A percentile compares a stretch with the other conserved stretches of the same genome.
These are phyloP conservation scores for Nakazawaea ernobii DNA, from an alignment of 805 yeast genomes.

Conservation along the genomic window DNA sequence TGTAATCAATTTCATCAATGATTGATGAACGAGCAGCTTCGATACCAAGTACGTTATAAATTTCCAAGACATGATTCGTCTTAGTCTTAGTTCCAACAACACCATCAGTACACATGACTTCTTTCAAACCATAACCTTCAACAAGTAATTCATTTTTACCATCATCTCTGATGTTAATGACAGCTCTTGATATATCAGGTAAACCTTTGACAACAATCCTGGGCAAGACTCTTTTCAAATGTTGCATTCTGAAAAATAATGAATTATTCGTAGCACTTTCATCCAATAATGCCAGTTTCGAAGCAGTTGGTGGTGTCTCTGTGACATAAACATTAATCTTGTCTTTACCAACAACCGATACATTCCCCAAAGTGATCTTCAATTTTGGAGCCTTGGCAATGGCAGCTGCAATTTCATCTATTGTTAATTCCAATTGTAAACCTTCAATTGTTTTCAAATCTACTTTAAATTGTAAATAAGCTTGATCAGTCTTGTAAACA, in stretches of 20 bases:
- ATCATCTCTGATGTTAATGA: constrained; percentile 85
- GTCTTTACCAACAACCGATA: constrained; percentile 59
- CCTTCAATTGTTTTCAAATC: constrained; percentile 83
- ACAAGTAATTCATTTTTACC: constrained; percentile 86
- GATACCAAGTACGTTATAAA: constrained; percentile 84
- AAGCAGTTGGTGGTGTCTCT: constrained; percentile 30
- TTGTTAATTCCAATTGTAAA: constrained; percentile 80
- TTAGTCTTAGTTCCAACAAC: constrained; percentile 80
- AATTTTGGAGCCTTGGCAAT: constrained; percentile 81
- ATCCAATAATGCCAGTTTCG: constrained; percentile 23
- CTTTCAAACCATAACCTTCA: constrained; percentile 95
- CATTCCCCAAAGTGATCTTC: constrained; percentile 71
- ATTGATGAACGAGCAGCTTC: constrained; percentile 96
- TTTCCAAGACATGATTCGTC: constrained; percentile 91
- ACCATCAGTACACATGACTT: constrained; percentile 98
- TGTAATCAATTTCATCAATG: constrained; percentile 89
- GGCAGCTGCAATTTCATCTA: constrained; percentile 83
- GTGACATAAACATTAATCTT: constrained; percentile 60
- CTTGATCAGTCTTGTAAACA: constrained; percentile 75
- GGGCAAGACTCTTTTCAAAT: constrained; percentile 78
- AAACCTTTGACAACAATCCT: constrained; percentile 89
- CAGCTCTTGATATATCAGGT: constrained; percentile 90
- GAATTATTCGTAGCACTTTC: constrained; percentile 36
- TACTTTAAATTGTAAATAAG: constrained; percentile 74
- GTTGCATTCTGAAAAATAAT: constrained; percentile 85